Percentiles rank a stretch among this genome's conserved stretches.
These are phyloP conservation scores for Xylaria sp. DNA, from an alignment of 2,329 filamentous ascomycete species.

Conservation along the genomic window DNA sequence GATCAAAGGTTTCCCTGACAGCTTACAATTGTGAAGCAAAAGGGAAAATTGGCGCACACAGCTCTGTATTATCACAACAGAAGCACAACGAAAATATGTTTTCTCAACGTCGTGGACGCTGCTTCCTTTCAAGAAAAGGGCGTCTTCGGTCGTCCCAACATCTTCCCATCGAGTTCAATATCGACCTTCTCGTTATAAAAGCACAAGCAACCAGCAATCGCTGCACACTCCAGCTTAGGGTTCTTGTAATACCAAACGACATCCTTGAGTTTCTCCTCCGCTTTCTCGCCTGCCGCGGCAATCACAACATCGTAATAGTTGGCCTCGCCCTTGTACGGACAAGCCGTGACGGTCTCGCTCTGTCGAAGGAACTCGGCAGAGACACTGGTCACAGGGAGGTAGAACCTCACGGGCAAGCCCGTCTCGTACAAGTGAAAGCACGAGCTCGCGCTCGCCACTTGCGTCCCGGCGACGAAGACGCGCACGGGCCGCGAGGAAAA, in stretches of 20 bases:
- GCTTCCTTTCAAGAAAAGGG: conserved; percentile 33
- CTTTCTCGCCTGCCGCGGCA: conserved; percentile 37
- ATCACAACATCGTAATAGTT: conserved; percentile 68
- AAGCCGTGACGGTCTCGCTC: conserved; percentile 64
- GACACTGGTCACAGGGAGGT: conserved; percentile 64
- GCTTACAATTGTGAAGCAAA: neutral
- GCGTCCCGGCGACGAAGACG: conserved; percentile 51
- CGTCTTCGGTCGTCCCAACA: conserved; percentile 47
- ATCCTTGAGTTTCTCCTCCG: conserved; percentile 51
- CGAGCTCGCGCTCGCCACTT: conserved; percentile 58
- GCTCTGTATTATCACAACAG: neutral
- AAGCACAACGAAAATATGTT: neutral
- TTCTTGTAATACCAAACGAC: conserved; percentile 71
- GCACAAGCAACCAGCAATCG: conserved; percentile 65
- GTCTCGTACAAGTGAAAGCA: conserved; percentile 69
- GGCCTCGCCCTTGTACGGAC: conserved; percentile 75
- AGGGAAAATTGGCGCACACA: neutral
- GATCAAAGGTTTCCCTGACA: neutral
- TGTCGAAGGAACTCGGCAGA: conserved; percentile 56
- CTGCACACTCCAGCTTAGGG: conserved; percentile 65
- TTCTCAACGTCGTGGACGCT: neutral
- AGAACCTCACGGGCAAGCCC: conserved; percentile 66
- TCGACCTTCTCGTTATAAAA: conserved; percentile 77
- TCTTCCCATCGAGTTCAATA: conserved; percentile 64
- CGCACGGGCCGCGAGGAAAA: conserved; percentile 63